phyloP scores from a whole-genome alignment of 306 rosid genomes.

The Urtica urens region DNA sequence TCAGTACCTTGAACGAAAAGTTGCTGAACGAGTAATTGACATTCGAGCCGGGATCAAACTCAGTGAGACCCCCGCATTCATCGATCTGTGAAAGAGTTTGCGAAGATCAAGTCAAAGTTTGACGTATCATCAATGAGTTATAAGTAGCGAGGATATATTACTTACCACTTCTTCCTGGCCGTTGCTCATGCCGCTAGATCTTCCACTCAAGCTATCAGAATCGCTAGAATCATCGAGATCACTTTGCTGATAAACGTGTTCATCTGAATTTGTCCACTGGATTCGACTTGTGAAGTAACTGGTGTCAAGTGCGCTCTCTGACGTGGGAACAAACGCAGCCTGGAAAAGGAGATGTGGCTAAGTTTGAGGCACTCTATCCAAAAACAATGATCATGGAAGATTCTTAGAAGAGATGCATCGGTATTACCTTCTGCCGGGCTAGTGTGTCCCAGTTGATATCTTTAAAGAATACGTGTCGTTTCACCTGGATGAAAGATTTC shows the following conservation, averaged over 20 bases:
- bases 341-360: slow-evolving; percentile 25
- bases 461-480: slow-evolving; percentile 85
- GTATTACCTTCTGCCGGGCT: slow-evolving; percentile 85
- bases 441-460: slow-evolving; percentile 98
- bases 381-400: neutral
- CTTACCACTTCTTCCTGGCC: slow-evolving; percentile 96
- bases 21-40: slow-evolving; percentile 92
- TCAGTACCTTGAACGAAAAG: slow-evolving; percentile 85
- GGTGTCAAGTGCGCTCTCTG: slow-evolving; percentile 89
- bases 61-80: slow-evolving; percentile 88
- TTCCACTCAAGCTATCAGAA: slow-evolving; percentile 87
- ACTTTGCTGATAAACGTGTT: slow-evolving; percentile 49
- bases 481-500: slow-evolving; percentile 54
- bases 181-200: slow-evolving; percentile 77
- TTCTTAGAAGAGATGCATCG: neutral
- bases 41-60: slow-evolving; percentile 68
- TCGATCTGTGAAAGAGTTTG: slow-evolving; percentile 47
- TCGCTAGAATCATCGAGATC: slow-evolving; percentile 86
- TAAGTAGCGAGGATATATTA: no score
- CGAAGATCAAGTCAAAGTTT: slow-evolving; percentile 27
- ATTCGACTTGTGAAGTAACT: slow-evolving; percentile 93
- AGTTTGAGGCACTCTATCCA: slow-evolving; percentile 9
- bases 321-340: slow-evolving; percentile 99
- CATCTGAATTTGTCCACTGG: slow-evolving; percentile 75
- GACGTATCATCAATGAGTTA: no score